These are phyloP conservation scores for Leishmania braziliensis DNA, from an alignment of 208 protist species.

Conservation along the genomic window DNA sequence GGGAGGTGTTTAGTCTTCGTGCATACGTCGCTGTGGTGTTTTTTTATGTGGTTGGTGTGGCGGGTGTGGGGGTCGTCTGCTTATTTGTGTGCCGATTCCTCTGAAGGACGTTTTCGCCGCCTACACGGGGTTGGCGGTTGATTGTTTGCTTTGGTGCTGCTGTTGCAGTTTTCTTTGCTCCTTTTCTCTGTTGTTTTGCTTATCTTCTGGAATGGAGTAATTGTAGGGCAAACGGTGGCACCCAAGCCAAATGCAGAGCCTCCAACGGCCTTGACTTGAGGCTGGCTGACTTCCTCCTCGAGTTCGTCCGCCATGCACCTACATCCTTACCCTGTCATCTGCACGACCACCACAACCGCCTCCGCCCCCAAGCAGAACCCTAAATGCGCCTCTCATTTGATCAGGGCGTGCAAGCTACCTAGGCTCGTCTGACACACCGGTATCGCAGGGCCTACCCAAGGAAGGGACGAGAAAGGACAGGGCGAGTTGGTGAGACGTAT, in stretches of 20 bases:
- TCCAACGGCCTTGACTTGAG: not conserved
- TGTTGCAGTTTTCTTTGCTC: too few species aligned
- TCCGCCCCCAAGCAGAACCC: not conserved
- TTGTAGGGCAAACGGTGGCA: not conserved
- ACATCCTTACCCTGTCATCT: not conserved
- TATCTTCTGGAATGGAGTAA: too few species aligned
- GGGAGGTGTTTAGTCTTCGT: too few species aligned
- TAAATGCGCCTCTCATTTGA: not conserved
- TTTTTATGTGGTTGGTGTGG: too few species aligned
- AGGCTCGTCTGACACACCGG: not conserved
- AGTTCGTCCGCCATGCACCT: not conserved
- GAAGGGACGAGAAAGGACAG: not conserved
- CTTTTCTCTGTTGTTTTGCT: too few species aligned
- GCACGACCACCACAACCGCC: not conserved
- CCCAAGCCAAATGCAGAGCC: not conserved
- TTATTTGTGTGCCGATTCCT: too few species aligned
- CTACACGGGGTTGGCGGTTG: too few species aligned
- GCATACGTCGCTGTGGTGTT: too few species aligned
- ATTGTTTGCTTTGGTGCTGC: too few species aligned
- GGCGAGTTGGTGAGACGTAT: not conserved
- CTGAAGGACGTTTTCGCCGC: too few species aligned
- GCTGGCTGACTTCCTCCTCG: not conserved
- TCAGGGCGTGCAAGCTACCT: not conserved
- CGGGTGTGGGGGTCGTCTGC: too few species aligned
- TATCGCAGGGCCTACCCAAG: not conserved